Conservation (phyloP, 1,284 basidiomycete genomes). For the Cutaneotrichosporon sp. region DNA sequence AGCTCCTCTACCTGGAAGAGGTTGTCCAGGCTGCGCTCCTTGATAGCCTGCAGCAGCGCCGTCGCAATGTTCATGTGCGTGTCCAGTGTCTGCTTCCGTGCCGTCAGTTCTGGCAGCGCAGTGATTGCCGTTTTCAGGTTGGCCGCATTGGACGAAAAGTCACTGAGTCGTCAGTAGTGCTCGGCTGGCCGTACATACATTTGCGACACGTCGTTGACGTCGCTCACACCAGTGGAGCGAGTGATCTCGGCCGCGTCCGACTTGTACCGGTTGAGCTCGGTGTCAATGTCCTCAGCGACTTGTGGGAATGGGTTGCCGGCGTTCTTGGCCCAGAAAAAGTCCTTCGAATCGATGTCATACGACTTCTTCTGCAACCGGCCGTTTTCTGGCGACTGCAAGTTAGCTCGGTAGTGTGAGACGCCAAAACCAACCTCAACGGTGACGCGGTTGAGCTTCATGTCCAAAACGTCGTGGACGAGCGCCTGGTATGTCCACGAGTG, state of each 20-base stretch:
- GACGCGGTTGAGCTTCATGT: constrained; percentile 94
- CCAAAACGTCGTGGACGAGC: constrained; percentile 92
- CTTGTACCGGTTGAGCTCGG: constrained; percentile 90
- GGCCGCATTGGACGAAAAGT: constrained; percentile 88
- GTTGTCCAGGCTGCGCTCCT: constrained; percentile 89
- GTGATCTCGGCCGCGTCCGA: constrained; percentile 96
- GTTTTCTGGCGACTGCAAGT: constrained; percentile 51
- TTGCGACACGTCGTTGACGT: constrained; percentile 90
- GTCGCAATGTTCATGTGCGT: constrained; percentile 99
- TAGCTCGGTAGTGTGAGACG: background rate
- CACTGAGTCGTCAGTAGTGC: constrained; percentile 52
- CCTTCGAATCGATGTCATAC: constrained; percentile 95
- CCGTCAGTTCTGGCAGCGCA: constrained; percentile 93
- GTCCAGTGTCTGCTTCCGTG: constrained; percentile 91
- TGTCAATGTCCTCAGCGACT: constrained; percentile 95
- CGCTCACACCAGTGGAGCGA: constrained; percentile 88
- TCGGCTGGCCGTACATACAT: constrained; percentile 56
- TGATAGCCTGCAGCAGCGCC: constrained; percentile 90
- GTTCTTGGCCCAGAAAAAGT: constrained; percentile 99
- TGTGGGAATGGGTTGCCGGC: constrained; percentile 95
- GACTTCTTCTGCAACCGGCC: constrained; percentile 69
- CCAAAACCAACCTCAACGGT: constrained; percentile 57
- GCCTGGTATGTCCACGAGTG: constrained; percentile 99
- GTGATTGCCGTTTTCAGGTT: constrained; percentile 98
- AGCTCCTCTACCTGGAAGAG: constrained; percentile 94